A percentile compares a stretch with the other conserved stretches of the same genome.
These are phyloP conservation scores for Aureobasidium sp. DNA, from an alignment of 2,329 filamentous ascomycete species.

Conservation along the genomic window DNA sequence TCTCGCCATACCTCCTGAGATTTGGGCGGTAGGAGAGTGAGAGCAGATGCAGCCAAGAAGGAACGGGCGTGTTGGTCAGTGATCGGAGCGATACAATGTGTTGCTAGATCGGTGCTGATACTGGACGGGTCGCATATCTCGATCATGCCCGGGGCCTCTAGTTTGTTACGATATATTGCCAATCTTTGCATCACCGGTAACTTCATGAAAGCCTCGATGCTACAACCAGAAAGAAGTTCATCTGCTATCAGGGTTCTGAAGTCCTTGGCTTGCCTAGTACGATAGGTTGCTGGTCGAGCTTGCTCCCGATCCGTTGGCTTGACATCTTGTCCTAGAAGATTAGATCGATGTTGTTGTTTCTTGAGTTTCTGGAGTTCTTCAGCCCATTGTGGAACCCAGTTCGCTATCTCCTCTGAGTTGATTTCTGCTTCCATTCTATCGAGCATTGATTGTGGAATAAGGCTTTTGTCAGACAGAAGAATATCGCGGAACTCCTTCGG, in stretches of 20 bases:
- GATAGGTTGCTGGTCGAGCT: background rate
- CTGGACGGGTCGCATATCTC: background rate
- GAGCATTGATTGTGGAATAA: background rate
- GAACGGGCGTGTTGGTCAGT: background rate
- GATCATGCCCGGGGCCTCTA: background rate
- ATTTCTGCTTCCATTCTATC: background rate
- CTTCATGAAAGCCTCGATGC: background rate
- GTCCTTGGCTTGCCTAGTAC: background rate
- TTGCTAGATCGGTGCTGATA: background rate
- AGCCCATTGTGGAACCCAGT: background rate
- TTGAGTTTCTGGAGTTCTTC: background rate
- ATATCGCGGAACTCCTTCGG: background rate
- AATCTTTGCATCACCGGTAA: background rate
- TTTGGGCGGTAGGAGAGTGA: background rate
- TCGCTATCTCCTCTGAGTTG: background rate
- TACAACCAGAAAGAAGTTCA: background rate
- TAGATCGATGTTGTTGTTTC: background rate
- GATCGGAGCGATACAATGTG: background rate
- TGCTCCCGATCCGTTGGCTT: background rate
- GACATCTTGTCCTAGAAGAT: too few relatives aligned
- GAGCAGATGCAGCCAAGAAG: background rate
- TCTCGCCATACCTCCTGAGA: background rate
- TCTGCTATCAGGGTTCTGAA: background rate
- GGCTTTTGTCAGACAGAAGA: background rate
- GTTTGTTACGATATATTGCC: background rate